These are phyloP conservation scores for Tetrahymena thermophila DNA, from an alignment of 73 alveolate species.

Conservation along the genomic window DNA sequence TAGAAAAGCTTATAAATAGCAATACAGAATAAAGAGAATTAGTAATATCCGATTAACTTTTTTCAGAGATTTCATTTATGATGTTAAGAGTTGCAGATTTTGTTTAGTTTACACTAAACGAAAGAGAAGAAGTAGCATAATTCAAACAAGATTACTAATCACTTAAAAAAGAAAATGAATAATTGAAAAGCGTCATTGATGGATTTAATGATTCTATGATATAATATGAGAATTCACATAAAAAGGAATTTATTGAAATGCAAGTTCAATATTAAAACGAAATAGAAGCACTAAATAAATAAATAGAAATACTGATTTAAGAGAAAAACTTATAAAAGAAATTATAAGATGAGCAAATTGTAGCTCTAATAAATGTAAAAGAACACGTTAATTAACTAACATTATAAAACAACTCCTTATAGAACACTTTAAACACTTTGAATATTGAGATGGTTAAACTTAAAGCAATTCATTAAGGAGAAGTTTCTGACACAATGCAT, in stretches of 20 bases:
- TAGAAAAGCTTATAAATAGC: neutral
- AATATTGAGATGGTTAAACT: neutral
- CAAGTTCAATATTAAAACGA: neutral
- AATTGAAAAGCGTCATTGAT: neutral
- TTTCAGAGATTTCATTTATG: neutral
- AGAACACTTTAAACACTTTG: neutral
- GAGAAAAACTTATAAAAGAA: neutral
- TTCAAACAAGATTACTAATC: neutral
- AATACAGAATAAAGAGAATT: neutral
- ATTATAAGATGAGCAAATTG: neutral
- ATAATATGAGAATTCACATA: neutral
- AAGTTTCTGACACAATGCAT: neutral
- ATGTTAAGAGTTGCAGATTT: neutral
- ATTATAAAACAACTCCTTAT: neutral
- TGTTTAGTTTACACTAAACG: neutral
- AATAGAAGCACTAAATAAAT: neutral
- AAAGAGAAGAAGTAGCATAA: neutral
- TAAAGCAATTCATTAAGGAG: neutral
- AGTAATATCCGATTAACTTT: neutral
- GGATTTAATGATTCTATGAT: neutral
- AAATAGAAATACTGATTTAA: neutral
- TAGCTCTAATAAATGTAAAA: neutral
- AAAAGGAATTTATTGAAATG: neutral
- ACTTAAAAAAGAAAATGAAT: neutral
- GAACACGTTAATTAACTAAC: neutral